phyloP scores from a whole-genome alignment of 495 filamentous ascomycete genomes.

The Zalerion maritima region DNA sequence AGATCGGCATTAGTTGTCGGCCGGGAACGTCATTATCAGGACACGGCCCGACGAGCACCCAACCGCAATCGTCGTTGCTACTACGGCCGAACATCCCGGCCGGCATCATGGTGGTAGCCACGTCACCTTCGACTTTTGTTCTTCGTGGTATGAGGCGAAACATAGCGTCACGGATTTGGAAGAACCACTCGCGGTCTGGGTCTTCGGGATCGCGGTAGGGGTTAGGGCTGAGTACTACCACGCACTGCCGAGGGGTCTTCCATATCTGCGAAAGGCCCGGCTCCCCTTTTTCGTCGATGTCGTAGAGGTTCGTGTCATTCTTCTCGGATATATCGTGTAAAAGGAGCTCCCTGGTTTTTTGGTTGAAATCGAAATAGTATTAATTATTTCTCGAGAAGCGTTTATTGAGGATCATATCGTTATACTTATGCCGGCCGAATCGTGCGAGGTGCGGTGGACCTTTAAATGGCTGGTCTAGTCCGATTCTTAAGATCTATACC shows the following conservation, averaged over 20 bases:
- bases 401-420: slow-evolving; percentile 6
- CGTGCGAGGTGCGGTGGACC: slow-evolving; percentile 5
- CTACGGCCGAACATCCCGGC: too few relatives aligned
- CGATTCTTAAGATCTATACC: slow-evolving; percentile 4
- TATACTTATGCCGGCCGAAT: slow-evolving; percentile 6
- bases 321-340: slow-evolving; percentile 8
- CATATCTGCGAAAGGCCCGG: slow-evolving; percentile 4
- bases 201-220: neutral
- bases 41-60: too few relatives aligned
- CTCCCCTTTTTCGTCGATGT: neutral
- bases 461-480: slow-evolving; percentile 5
- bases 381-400: slow-evolving; percentile 7
- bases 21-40: too few relatives aligned
- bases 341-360: slow-evolving; percentile 7
- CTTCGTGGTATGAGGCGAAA: slow-evolving; percentile 5
- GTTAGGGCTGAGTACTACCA: slow-evolving; percentile 7
- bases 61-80: too few relatives aligned
- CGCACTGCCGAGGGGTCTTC: slow-evolving; percentile 8
- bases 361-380: slow-evolving; percentile 8
- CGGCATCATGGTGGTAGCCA: too few relatives aligned
- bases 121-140: too few relatives aligned
- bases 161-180: slow-evolving; percentile 5
- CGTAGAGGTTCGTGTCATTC: slow-evolving; percentile 5
- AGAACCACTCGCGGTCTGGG: slow-evolving; percentile 4
- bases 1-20: too few relatives aligned